Conservation (phyloP, 2,329 filamentous ascomycete genomes). For the Aspergillus latus region DNA sequence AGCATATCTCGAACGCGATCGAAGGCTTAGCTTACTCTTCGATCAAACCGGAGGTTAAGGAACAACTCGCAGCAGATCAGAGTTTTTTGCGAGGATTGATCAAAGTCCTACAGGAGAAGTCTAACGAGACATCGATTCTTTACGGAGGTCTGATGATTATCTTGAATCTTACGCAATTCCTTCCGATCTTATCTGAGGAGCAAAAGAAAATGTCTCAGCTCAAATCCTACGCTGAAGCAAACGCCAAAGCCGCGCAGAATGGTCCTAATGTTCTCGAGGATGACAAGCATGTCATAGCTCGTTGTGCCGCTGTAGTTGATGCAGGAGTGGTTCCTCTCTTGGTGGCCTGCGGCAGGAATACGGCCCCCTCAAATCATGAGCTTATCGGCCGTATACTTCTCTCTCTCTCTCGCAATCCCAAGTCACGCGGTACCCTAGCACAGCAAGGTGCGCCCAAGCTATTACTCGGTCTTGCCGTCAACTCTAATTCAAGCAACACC, state of each 20-base stretch:
- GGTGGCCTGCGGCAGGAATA: slow-evolving; percentile 68
- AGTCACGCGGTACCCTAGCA: slow-evolving; percentile 73
- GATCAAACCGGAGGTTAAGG: slow-evolving; percentile 79
- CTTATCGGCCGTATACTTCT: slow-evolving; percentile 76
- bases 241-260: slow-evolving; percentile 66
- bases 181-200: slow-evolving; percentile 77
- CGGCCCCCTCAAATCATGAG: slow-evolving; percentile 66
- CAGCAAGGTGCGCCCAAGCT: slow-evolving; percentile 93
- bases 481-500: slow-evolving; percentile 39
- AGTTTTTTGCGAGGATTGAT: slow-evolving; percentile 70
- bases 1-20: slow-evolving; percentile 71
- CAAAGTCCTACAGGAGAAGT: slow-evolving; percentile 44
- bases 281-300: slow-evolving; percentile 69
- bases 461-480: slow-evolving; percentile 66
- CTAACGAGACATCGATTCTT: slow-evolving; percentile 67
- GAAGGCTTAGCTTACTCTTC: slow-evolving; percentile 93
- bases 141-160: slow-evolving; percentile 87
- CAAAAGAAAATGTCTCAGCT: slow-evolving; percentile 89
- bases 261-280: slow-evolving; percentile 67
- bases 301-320: slow-evolving; percentile 77
- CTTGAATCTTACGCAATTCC: slow-evolving; percentile 78
- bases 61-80: slow-evolving; percentile 69
- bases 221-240: slow-evolving; percentile 89
- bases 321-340: slow-evolving; percentile 75
- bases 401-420: slow-evolving; percentile 71